Evolutionary conservation across 331 rosid species (phyloP).

Genomic region (Rosa hybrid): DNA sequence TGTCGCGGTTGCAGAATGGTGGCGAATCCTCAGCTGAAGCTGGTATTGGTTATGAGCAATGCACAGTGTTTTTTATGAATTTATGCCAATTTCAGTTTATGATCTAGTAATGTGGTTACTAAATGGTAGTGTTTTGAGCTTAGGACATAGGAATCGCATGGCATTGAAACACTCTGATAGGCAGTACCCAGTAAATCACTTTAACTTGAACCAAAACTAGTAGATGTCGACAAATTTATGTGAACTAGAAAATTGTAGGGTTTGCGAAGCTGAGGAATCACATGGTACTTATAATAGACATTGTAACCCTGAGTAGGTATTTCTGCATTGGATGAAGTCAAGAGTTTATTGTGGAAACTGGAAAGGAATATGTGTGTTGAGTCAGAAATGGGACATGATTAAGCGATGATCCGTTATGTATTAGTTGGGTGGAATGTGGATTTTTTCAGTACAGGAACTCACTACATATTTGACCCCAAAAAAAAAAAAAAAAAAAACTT

Average conservation of each 20-base stretch:
- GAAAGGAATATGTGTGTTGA: background rate
- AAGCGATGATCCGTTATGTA: background rate
- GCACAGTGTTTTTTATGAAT: background rate
- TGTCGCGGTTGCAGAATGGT: conserved; percentile 62
- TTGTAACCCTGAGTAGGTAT: background rate
- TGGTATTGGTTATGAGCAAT: conserved; percentile 42
- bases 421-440: background rate
- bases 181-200: background rate
- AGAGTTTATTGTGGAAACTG: background rate
- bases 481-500: background rate
- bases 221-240: background rate
- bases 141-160: background rate
- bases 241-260: background rate
- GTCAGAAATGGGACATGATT: background rate
- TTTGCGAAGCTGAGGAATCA: background rate
- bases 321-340: background rate
- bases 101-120: background rate
- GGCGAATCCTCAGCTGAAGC: conserved; percentile 68
- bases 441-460: background rate
- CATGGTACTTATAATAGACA: background rate
- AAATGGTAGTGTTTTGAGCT: conserved; percentile 1
- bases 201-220: background rate
- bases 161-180: background rate
- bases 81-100: background rate
- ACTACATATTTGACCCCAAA: background rate